Percentiles rank a stretch among this genome's conserved stretches.
Evolutionary conservation across 2,329 filamentous ascomycete species (phyloP).

Genomic region (Claviceps lovelessii): DNA sequence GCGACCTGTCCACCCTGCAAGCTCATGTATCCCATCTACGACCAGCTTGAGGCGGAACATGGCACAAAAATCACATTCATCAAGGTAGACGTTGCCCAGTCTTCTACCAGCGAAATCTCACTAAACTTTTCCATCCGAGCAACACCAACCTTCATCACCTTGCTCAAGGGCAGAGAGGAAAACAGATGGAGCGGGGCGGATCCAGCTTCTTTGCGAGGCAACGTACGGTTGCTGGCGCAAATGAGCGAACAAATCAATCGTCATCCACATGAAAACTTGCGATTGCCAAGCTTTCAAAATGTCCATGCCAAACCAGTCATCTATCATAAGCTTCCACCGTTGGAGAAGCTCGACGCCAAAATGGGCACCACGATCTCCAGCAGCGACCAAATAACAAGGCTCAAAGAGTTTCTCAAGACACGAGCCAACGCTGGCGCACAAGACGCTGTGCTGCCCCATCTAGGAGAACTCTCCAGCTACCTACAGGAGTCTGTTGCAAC

Average conservation of each 20-base stretch:
- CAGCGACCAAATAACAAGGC: constrained; percentile 43
- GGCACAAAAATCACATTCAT: constrained; percentile 56
- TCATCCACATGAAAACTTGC: constrained; percentile 61
- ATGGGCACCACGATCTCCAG: constrained; percentile 47
- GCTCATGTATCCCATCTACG: constrained; percentile 65
- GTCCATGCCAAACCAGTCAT: constrained; percentile 50
- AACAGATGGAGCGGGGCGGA: constrained; percentile 74
- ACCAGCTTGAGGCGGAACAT: constrained; percentile 62
- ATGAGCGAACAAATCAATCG: constrained; percentile 50
- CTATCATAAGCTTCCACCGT: constrained; percentile 65
- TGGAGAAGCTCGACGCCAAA: constrained; percentile 69
- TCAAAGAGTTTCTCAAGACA: constrained; percentile 58
- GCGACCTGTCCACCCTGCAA: constrained; percentile 77
- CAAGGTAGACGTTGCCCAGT: constrained; percentile 64
- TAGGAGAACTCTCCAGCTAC: constrained; percentile 49
- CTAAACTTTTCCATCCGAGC: constrained; percentile 53
- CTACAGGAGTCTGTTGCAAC: constrained; percentile 39
- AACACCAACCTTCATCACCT: constrained; percentile 83
- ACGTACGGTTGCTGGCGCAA: constrained; percentile 58
- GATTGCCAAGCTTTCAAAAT: constrained; percentile 54
- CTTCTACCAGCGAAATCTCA: constrained; percentile 48
- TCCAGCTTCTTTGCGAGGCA: constrained; percentile 49
- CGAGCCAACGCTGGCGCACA: constrained; percentile 43
- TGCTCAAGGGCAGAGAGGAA: constrained; percentile 59
- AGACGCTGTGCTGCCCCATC: constrained; percentile 55